These are phyloP conservation scores for Chlorella sp. DNA, from an alignment of 139 green algal genomes.

Conservation along the genomic window DNA sequence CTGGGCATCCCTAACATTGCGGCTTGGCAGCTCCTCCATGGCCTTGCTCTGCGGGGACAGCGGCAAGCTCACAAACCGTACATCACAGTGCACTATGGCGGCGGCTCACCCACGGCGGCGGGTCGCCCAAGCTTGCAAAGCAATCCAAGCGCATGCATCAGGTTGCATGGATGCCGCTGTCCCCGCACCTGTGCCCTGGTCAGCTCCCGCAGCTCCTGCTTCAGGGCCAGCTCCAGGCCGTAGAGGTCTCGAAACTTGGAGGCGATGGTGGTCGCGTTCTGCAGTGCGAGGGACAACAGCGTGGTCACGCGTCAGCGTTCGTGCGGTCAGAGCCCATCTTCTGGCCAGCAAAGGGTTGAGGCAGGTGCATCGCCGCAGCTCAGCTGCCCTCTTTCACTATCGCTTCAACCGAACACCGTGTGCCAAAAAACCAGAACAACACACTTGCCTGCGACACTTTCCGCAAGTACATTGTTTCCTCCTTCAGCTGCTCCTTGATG, in stretches of 20 bases:
- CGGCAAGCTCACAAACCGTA: too few species aligned
- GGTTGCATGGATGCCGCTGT: too few species aligned
- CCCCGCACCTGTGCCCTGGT: constrained; percentile 39
- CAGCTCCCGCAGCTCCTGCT: constrained; percentile 53
- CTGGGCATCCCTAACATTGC: background rate
- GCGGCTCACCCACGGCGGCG: too few species aligned
- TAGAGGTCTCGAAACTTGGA: constrained; percentile 58
- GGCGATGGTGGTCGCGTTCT: constrained; percentile 61
- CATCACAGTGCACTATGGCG: too few species aligned
- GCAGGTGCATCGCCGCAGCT: too few species aligned
- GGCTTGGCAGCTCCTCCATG: background rate
- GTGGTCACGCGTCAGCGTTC: too few species aligned
- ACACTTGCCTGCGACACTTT: constrained; percentile 1
- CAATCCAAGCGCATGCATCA: too few species aligned
- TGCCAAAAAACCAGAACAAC: background rate
- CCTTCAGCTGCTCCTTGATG: constrained; percentile 37
- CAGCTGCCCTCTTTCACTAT: too few species aligned
- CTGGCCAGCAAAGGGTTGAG: too few species aligned
- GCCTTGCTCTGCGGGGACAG: too few species aligned
- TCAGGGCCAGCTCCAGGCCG: constrained; percentile 67
- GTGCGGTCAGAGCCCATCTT: too few species aligned
- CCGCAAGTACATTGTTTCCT: constrained; percentile 28
- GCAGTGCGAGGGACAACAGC: background rate
- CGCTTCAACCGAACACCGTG: background rate
- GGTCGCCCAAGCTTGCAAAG: too few species aligned